Evolutionary conservation across 495 filamentous ascomycete genomes (phyloP), one percentile per base, ranked within the genome.

Genomic region (Trichoderma parareesei): DNA sequence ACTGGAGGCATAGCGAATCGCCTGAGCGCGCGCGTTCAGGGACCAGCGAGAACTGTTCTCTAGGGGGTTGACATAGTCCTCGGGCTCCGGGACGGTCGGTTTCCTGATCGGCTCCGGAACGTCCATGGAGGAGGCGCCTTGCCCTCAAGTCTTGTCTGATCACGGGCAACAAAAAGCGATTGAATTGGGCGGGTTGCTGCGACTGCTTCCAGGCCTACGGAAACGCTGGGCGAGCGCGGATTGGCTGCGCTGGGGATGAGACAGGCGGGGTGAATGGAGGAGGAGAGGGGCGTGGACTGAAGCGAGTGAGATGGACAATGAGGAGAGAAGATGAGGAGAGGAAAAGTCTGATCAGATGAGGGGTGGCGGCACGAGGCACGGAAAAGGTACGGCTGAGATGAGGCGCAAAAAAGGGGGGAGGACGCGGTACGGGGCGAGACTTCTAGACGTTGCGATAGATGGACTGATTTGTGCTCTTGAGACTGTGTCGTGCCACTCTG

Each of bases 1-100:
- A 61, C 57, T 57, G 27, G 67, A 65, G 10, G 61, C 63, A 35
- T 65, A 44, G 14, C 69, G 69, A 4, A 71, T 44, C n/a, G 64
- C 38, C 53, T 33, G 64, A 9, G 69, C 67, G 27, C 66, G 65
- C 5, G 61, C 64, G 27, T 63, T 53, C 35, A 71, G 55, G 57
- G 67, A 48, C 69, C 69, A 71, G 40, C 69, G 69, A 1, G 69
- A 67, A 55, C 67, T 71, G 35, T 64, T 65, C 38, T 69, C 60
- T 13, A 67, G 62, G 41, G 69, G 67, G 18, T 71, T 71, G 38
- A 67, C 67, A 46, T 71, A 71, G 63, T 65, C 69, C 5, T 20
- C 40, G 4, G 61, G 42, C 27, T 63, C 69, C 64, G 59, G 67
- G 37, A 68, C 69, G 14, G 69, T 67, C 62, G 71, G 71, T 43